Evolutionary conservation across 2,329 filamentous ascomycete genomes (phyloP).

Genomic region (Ilyonectria mors-panacis): DNA sequence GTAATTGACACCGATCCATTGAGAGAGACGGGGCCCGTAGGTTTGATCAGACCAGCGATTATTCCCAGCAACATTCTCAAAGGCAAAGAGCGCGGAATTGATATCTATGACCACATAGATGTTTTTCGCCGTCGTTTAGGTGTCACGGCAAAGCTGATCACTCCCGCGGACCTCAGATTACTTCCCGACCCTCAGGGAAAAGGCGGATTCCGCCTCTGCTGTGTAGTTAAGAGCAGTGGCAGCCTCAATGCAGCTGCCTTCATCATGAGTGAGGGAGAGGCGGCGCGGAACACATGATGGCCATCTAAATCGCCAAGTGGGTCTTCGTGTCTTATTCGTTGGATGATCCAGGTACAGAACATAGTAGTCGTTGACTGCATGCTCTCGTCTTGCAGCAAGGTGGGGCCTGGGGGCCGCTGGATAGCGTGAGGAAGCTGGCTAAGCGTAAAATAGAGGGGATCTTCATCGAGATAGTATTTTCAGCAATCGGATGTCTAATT

Average conservation of each 20-base stretch:
- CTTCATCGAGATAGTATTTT: too few relatives aligned
- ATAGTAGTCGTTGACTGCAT: too few relatives aligned
- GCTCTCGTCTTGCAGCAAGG: too few relatives aligned
- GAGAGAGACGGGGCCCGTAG: too few relatives aligned
- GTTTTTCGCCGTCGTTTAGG: constrained; percentile 47
- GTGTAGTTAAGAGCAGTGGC: constrained; percentile 34
- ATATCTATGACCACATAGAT: constrained; percentile 57
- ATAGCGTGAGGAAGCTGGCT: too few relatives aligned
- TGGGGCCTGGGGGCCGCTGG: too few relatives aligned
- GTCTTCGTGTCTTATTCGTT: constrained; percentile 36
- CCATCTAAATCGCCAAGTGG: constrained; percentile 48
- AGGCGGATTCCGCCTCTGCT: constrained; percentile 50
- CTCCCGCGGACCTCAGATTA: constrained; percentile 52
- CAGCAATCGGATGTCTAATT: too few relatives aligned
- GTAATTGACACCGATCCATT: too few relatives aligned
- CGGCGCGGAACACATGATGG: constrained; percentile 49
- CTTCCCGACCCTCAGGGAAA: constrained; percentile 42
- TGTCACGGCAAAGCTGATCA: constrained; percentile 53
- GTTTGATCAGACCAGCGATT: too few relatives aligned
- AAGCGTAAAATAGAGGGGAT: too few relatives aligned
- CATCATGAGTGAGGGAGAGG: constrained; percentile 41
- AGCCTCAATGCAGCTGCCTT: constrained; percentile 25
- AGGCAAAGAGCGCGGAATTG: constrained; percentile 54
- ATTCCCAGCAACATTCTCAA: too few relatives aligned
- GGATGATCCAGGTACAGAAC: too few relatives aligned